Conservation (phyloP, 495 filamentous ascomycete genomes). For the Neurospora sp. region DNA sequence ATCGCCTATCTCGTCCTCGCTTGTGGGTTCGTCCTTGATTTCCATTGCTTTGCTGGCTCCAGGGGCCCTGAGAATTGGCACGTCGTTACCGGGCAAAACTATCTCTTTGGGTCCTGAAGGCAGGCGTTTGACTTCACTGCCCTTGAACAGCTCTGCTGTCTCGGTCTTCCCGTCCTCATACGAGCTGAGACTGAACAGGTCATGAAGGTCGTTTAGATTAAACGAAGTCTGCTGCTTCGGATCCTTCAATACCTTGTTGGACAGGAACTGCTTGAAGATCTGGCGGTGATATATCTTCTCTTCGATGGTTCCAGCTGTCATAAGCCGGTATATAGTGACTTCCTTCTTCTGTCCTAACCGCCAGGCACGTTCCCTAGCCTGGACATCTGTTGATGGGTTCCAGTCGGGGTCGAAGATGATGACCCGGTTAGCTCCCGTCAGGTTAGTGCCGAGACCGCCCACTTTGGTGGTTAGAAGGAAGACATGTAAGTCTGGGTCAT, state of each 20-base stretch:
- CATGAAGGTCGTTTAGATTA: conserved; percentile 73
- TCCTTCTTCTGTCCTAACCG: conserved; percentile 87
- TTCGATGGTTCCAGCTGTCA: conserved; percentile 96
- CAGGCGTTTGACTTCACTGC: conserved; percentile 59
- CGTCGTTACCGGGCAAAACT: conserved; percentile 12
- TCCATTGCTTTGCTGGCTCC: background rate
- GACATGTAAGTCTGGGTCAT: conserved; percentile 62
- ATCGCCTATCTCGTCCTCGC: conserved; percentile 20
- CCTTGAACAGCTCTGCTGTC: conserved; percentile 74
- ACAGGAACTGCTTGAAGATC: conserved; percentile 92
- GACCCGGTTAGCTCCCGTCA: conserved; percentile 89
- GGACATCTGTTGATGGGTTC: conserved; percentile 90
- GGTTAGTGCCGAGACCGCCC: conserved; percentile 83
- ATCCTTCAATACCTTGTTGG: conserved; percentile 87
- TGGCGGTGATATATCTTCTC: conserved; percentile 99
- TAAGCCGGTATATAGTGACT: conserved; percentile 86
- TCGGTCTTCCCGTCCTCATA: conserved; percentile 63
- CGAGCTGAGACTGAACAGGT: conserved; percentile 74
- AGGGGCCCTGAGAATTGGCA: conserved; percentile 1
- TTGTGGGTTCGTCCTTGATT: conserved; percentile 5
- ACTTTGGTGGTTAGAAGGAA: conserved; percentile 94
- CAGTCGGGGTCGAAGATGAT: conserved; percentile 98
- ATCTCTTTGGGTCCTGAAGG: conserved; percentile 28
- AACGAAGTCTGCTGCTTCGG: conserved; percentile 84
- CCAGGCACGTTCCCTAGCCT: conserved; percentile 95